Evolutionary conservation across 2,329 filamentous ascomycete genomes (phyloP), one percentile per base, ranked within the genome.

Genomic region (Colletotrichum incanum): DNA sequence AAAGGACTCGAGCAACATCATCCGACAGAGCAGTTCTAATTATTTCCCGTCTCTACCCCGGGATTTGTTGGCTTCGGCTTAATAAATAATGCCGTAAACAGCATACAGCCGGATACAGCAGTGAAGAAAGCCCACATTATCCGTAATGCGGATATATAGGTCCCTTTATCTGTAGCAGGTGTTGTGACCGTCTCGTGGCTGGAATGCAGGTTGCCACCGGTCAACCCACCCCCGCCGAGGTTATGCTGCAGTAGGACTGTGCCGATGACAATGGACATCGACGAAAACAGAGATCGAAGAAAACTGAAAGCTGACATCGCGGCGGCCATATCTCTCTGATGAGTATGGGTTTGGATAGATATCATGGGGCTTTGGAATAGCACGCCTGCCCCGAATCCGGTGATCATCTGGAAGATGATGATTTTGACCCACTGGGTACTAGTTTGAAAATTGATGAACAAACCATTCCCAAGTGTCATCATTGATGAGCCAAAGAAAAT

Each of bases 381-480:
- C 0, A 86, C 85, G 0, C 88, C 88, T 0, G 87, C 82, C 7
- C 86, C 86, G 11, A 86, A 77, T 49, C 86, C 86, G 5, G 84
- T 81, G 37, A 88, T 78, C 67, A 87, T 80, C 71, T 87, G 84
- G 76, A 85, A 92, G 55, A 87, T 65, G 75, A 88, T 76, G 34
- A 89, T 80, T 76, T 85, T 86, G 68, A 78, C 72, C 82, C 85
- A 84, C 77, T 86, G 84, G 31, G 84, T 77, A 3, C 84, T 82
- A 6, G 88, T 79, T 60, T 88, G 84, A 64, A 93, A 85, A 73
- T 88, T 82, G 52, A 92, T 86, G 65, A 88, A 83, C 1, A 89
- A 80, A 0, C 89, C 91, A 39, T 86, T 87, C 1, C 91, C 91
- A 1, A 92, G 80, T 0, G 87, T 87, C 83, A 91, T 86, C 60